Evolutionary conservation across 1,284 basidiomycete species (phyloP).

Genomic region (Trametes hirsuta): DNA sequence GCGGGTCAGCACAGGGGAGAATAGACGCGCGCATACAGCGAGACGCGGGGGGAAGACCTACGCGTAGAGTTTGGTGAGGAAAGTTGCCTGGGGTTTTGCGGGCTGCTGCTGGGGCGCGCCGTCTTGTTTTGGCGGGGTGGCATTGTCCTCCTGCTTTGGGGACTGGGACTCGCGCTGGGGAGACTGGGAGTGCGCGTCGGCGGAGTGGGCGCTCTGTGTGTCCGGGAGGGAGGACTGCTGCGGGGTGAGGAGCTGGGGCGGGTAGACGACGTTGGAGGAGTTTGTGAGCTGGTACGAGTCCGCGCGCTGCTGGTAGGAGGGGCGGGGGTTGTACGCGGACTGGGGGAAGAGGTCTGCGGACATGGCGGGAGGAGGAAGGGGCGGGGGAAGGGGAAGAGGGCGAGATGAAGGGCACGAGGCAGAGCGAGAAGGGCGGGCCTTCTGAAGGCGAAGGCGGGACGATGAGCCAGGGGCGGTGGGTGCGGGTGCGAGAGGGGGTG

Average conservation of each 20-base stretch:
- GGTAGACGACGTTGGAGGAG: slow-evolving; percentile 44
- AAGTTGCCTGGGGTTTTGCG: slow-evolving; percentile 84
- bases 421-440: slow-evolving; percentile 33
- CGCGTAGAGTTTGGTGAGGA: slow-evolving; percentile 92
- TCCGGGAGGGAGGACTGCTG: slow-evolving; percentile 52
- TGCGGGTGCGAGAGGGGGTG: slow-evolving; percentile 19
- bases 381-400: slow-evolving; percentile 31
- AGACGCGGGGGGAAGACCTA: slow-evolving; percentile 46
- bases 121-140: slow-evolving; percentile 49
- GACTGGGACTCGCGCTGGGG: slow-evolving; percentile 36
- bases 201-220: slow-evolving; percentile 37
- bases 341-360: slow-evolving; percentile 73
- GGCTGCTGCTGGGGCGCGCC: slow-evolving; percentile 50
- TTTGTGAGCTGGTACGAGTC: slow-evolving; percentile 38
- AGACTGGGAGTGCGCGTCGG: slow-evolving; percentile 36
- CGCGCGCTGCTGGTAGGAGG: slow-evolving; percentile 33
- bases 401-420: slow-evolving; percentile 37
- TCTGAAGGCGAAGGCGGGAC: slow-evolving; percentile 37
- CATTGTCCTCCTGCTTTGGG: slow-evolving; percentile 38
- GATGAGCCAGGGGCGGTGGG: slow-evolving; percentile 11
- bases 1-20: background rate
- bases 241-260: slow-evolving; percentile 49
- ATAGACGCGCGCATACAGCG: slow-evolving; percentile 18
- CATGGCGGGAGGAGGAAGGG: slow-evolving; percentile 39
- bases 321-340: slow-evolving; percentile 48